A percentile compares a stretch with the other conserved stretches of the same genome.
Evolutionary conservation across 2,329 filamentous ascomycete species (phyloP).

Genomic region (Aspergillus glaucus): DNA sequence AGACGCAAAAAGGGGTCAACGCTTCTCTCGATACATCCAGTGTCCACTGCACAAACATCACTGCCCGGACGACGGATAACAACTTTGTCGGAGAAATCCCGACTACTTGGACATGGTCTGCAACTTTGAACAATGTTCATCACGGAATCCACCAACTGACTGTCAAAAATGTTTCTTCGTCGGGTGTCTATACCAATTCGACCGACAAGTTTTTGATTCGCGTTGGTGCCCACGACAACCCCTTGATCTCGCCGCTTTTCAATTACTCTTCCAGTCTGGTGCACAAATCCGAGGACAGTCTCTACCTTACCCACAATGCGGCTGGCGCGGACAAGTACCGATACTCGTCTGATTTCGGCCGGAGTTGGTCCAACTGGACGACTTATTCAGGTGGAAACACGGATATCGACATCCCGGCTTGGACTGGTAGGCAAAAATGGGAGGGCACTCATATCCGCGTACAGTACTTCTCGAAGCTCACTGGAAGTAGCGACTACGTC

Average conservation of each 20-base stretch:
- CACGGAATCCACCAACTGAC: conserved; percentile 57
- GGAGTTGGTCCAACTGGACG: conserved; percentile 54
- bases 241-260: conserved; percentile 53
- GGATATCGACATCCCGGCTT: conserved; percentile 44
- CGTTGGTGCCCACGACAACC: conserved; percentile 53
- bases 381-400: conserved; percentile 49
- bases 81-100: conserved; percentile 49
- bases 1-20: conserved; percentile 41
- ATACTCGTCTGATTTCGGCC: conserved; percentile 57
- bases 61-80: conserved; percentile 18
- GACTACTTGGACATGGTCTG: conserved; percentile 49
- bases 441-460: conserved; percentile 56
- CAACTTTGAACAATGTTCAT: conserved; percentile 49
- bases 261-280: conserved; percentile 56
- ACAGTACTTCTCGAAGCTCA: conserved; percentile 56
- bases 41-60: conserved; percentile 41
- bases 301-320: conserved; percentile 51
- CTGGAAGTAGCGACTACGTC: conserved; percentile 54
- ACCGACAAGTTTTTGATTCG: conserved; percentile 58
- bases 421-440: conserved; percentile 59
- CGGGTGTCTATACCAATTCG: conserved; percentile 42
- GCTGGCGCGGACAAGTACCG: conserved; percentile 57
- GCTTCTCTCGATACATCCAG: conserved; percentile 41
- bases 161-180: conserved; percentile 48
- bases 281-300: conserved; percentile 37